Evolutionary conservation across 2,329 filamentous ascomycete genomes (phyloP).

Genomic region (Rhynchosporium graminicola): DNA sequence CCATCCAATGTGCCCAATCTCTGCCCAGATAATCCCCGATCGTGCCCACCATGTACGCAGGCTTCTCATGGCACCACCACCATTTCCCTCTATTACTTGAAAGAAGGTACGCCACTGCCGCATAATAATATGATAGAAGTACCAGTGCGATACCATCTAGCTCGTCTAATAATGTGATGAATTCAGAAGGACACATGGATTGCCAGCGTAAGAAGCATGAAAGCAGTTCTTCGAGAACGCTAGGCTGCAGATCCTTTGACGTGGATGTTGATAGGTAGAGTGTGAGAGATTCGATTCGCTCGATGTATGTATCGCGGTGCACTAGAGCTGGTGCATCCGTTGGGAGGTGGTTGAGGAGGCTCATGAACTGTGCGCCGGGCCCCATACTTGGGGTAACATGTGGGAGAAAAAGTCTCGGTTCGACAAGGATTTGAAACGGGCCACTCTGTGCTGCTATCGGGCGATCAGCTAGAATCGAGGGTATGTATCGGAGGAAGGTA

Average conservation of each 20-base stretch:
- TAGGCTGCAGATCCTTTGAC: conserved; percentile 8
- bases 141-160: conserved; percentile 27
- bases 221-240: conserved; percentile 21
- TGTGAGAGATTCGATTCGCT: conserved; percentile 20
- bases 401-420: conserved; percentile 17
- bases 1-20: conserved; percentile 27
- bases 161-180: conserved; percentile 21
- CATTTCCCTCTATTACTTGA: conserved; percentile 21
- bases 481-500: conserved; percentile 25
- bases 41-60: conserved; percentile 29
- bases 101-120: conserved; percentile 22
- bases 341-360: conserved; percentile 16
- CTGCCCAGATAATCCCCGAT: conserved; percentile 21
- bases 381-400: conserved; percentile 20
- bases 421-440: conserved; percentile 18
- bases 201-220: conserved; percentile 29
- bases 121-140: conserved; percentile 30
- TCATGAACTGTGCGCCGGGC: conserved; percentile 20
- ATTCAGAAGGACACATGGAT: conserved; percentile 23
- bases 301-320: conserved; percentile 19
- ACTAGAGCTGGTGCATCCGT: not conserved
- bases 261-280: conserved; percentile 20
- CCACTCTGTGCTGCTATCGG: conserved; percentile 11
- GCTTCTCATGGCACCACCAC: conserved; percentile 32
- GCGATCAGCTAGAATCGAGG: conserved; percentile 20